Conservation (phyloP, 768 basidiomycete genomes). For the Mycena albidolilacea region DNA sequence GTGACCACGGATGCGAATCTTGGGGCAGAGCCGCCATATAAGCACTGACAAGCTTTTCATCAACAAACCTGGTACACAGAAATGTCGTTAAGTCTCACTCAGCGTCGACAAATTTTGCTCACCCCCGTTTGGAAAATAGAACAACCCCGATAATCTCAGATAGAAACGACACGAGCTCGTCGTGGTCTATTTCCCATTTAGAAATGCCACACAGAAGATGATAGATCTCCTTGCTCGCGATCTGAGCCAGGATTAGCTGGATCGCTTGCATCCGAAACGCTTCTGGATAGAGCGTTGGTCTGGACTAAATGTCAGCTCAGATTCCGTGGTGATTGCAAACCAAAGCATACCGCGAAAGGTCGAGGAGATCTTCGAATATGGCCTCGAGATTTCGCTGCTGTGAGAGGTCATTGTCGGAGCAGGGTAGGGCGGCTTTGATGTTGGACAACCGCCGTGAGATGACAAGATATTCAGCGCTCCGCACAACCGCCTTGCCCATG, state of each 20-base stretch:
- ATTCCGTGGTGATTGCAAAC: background rate
- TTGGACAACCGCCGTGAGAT: slow-evolving; percentile 4
- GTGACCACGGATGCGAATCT: background rate
- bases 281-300: background rate
- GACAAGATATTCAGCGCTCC: slow-evolving; percentile 2
- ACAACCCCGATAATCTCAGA: background rate
- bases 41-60: background rate
- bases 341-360: slow-evolving; percentile 3
- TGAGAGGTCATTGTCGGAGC: background rate
- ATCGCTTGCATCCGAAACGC: background rate
- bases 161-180: background rate
- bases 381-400: background rate
- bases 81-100: background rate
- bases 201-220: background rate
- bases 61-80: background rate
- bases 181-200: background rate
- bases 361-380: slow-evolving; percentile 20
- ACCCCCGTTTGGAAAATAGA: background rate
- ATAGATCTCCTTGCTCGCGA: background rate
- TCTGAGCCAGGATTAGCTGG: background rate
- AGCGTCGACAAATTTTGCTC: background rate
- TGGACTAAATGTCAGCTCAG: background rate
- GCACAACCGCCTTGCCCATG: slow-evolving; percentile 11
- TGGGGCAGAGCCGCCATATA: background rate
- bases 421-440: slow-evolving; percentile 6